A percentile compares a stretch with the other conserved stretches of the same genome.
Conservation (phyloP, 306 rosid species). For the Malus domestica region DNA sequence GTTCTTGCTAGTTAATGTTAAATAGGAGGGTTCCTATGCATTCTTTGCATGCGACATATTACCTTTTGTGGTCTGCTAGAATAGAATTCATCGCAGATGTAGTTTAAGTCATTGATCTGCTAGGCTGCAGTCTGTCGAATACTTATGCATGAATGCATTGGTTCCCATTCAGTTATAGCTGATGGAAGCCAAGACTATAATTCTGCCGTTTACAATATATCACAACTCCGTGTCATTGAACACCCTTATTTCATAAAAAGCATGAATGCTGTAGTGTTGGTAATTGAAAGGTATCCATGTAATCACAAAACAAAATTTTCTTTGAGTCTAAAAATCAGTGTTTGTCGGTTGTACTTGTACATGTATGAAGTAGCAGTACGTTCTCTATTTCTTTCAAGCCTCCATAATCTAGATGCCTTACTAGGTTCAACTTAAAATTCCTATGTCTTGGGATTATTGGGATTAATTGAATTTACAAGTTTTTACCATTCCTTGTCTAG, state of each 20-base stretch:
- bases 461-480: conserved; percentile 1
- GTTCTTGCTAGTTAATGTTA: neutral
- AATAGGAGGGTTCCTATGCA: neutral
- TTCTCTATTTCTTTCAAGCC: neutral
- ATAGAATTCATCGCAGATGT: neutral
- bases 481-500: conserved; percentile 33
- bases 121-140: neutral
- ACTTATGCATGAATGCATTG: neutral
- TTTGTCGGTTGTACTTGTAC: neutral
- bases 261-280: neutral
- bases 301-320: neutral
- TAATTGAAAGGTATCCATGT: neutral
- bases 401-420: neutral
- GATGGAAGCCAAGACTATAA: neutral
- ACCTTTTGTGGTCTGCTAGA: neutral
- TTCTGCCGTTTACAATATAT: neutral
- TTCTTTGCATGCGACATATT: neutral
- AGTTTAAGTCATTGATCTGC: neutral
- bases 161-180: neutral
- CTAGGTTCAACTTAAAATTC: neutral
- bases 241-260: neutral
- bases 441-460: neutral
- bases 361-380: neutral
- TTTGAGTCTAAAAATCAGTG: neutral
- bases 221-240: neutral